Conservation (phyloP, 108 stramenopile genomes). For the Pseudonitzschia multiseries region DNA sequence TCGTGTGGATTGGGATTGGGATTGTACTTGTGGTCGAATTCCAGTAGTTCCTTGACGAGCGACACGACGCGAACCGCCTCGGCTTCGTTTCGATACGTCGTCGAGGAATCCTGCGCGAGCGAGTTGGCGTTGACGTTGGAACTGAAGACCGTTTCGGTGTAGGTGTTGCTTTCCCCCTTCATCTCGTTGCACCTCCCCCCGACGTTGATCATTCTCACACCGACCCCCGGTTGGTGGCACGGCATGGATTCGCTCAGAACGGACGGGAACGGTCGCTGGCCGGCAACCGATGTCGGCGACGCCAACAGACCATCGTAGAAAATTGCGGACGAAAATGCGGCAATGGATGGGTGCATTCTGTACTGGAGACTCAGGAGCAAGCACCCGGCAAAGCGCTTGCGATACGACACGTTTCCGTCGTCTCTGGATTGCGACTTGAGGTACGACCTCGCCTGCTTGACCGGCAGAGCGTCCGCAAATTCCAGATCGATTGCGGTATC, state of each 20-base stretch:
- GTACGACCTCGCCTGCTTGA: constrained; percentile 67
- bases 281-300: constrained; percentile 55
- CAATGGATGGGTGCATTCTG: constrained; percentile 96
- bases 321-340: constrained; percentile 88
- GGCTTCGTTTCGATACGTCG: constrained; percentile 67
- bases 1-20: constrained; percentile 26
- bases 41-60: constrained; percentile 50
- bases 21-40: constrained; percentile 32
- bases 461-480: constrained; percentile 64
- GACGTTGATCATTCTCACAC: constrained; percentile 66
- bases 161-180: constrained; percentile 42
- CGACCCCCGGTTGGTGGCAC: constrained; percentile 24
- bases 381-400: constrained; percentile 80
- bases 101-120: constrained; percentile 24
- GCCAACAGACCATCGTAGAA: constrained; percentile 82
- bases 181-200: constrained; percentile 73
- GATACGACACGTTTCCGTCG: constrained; percentile 46
- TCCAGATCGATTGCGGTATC: constrained; percentile 44
- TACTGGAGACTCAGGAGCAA: constrained; percentile 90
- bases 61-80: constrained; percentile 62
- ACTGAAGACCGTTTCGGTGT: constrained; percentile 30
- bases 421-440: constrained; percentile 23
- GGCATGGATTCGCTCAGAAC: constrained; percentile 45
- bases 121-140: constrained; percentile 20
- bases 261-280: constrained; percentile 51